phyloP scores from a whole-genome alignment of 345 rosid genomes.

The Eucalyptus marginata region DNA sequence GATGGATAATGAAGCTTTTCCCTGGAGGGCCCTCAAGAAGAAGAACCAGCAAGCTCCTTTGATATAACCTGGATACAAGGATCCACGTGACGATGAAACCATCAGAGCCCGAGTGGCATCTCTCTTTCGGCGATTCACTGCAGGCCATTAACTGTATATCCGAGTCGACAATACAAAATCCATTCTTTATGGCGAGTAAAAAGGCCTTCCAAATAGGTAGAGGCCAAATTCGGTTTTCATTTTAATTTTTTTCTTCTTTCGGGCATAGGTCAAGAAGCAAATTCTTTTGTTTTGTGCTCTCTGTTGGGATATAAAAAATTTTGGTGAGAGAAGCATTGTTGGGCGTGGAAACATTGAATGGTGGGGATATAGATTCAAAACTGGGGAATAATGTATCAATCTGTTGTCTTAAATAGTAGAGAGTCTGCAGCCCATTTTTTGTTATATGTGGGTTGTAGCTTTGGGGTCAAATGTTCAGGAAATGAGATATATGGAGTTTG shows the following conservation, averaged over 20 bases:
- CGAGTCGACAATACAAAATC: slow-evolving; percentile 8
- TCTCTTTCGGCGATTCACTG: not conserved
- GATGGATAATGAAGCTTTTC: slow-evolving; percentile 97
- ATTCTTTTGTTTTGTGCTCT: not conserved
- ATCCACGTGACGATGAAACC: not conserved
- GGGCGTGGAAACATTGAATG: not conserved
- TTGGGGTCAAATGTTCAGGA: not conserved
- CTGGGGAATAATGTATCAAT: not conserved
- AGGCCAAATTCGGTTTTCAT: not conserved
- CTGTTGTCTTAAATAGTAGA: not conserved
- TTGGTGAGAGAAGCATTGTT: not conserved
- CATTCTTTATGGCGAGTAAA: slow-evolving; percentile 17
- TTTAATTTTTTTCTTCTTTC: not conserved
- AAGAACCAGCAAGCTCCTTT: slow-evolving; percentile 83
- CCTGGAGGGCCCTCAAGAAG: slow-evolving; percentile 89
- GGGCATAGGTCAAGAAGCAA: not conserved
- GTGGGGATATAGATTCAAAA: not conserved
- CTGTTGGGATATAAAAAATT: not conserved
- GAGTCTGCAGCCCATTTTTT: not conserved
- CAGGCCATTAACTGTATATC: slow-evolving; percentile 29
- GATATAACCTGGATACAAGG: not conserved
- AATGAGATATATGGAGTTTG: not conserved
- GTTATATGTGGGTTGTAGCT: not conserved
- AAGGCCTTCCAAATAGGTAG: not conserved
- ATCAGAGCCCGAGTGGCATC: not conserved